phyloP scores from a whole-genome alignment of 2,329 filamentous ascomycete genomes.

The Fusarium tuaranense region DNA sequence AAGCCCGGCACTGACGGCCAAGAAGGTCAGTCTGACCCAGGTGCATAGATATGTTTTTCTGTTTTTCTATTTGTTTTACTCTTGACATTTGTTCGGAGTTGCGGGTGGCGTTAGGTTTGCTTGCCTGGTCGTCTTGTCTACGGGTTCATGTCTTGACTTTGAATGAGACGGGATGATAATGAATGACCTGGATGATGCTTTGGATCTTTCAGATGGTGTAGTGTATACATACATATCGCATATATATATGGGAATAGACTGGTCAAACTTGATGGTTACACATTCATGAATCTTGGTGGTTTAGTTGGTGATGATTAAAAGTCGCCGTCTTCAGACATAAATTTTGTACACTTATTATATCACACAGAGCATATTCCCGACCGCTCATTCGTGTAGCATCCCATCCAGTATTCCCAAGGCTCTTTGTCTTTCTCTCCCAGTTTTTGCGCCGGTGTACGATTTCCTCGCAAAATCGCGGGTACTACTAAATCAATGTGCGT shows the following conservation, averaged over 20 bases:
- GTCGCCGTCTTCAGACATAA: constrained; percentile 23
- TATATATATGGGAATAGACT: constrained; percentile 21
- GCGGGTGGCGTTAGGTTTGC: constrained; percentile 24
- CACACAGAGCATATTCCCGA: constrained; percentile 30
- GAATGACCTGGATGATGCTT: constrained; percentile 34
- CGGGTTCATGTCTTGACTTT: constrained; percentile 32
- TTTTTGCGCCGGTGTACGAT: constrained; percentile 38
- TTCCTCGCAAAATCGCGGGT: constrained; percentile 23
- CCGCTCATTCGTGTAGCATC: constrained; percentile 29
- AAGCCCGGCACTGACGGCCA: constrained; percentile 56
- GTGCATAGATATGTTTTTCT: constrained; percentile 38
- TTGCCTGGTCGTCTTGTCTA: constrained; percentile 19
- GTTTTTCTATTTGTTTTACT: constrained; percentile 12
- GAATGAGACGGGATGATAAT: constrained; percentile 40
- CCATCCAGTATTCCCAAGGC: constrained; percentile 29
- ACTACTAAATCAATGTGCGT: constrained; percentile 30
- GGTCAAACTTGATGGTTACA: constrained; percentile 15
- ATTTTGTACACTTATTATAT: constrained; percentile 42
- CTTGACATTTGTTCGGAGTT: constrained; percentile 26
- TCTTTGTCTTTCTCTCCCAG: constrained; percentile 6
- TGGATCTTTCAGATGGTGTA: constrained; percentile 26
- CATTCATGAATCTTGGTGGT: neutral
- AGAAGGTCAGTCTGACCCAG: constrained; percentile 59
- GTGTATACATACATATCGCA: constrained; percentile 11
- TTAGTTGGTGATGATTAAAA: neutral